Evolutionary conservation across 2,329 filamentous ascomycete species (phyloP).

Genomic region (Zarea fungicola): DNA sequence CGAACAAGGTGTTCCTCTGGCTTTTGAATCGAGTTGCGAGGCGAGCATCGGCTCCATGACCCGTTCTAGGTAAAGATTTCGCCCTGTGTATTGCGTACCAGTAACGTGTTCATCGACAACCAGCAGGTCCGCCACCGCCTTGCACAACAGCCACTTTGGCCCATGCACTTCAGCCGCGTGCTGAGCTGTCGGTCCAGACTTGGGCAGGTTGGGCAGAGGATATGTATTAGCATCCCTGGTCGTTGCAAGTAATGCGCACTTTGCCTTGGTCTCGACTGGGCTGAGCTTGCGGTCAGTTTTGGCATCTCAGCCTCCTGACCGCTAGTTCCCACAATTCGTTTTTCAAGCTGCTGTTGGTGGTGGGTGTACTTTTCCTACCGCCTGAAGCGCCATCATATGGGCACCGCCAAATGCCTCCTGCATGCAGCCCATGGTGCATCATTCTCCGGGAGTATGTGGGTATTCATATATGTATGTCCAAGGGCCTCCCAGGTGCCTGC

Average conservation of each 20-base stretch:
- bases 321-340: slow-evolving; percentile 6
- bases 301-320: slow-evolving; percentile 3
- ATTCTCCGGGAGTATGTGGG: background rate
- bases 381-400: slow-evolving; percentile 9
- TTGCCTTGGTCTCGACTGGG: slow-evolving; percentile 9
- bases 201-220: slow-evolving; percentile 4
- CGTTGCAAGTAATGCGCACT: background rate
- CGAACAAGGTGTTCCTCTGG: slow-evolving; percentile 7
- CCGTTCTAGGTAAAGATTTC: background rate
- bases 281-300: slow-evolving; percentile 4
- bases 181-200: background rate
- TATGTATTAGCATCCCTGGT: background rate
- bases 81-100: background rate
- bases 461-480: background rate
- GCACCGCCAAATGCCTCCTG: background rate
- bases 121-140: slow-evolving; percentile 8
- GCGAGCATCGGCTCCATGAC: background rate
- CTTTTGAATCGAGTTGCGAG: background rate
- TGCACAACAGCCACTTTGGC: slow-evolving; percentile 5
- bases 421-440: slow-evolving; percentile 5
- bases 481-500: slow-evolving; percentile 1
- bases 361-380: slow-evolving; percentile 3
- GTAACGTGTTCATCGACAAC: slow-evolving; percentile 8
- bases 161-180: slow-evolving; percentile 7
- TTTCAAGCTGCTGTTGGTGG: background rate